A percentile compares a stretch with the other conserved stretches of the same genome.
Conservation (phyloP, 176 grass and related monocot species). For the Pontederia crassipes region DNA sequence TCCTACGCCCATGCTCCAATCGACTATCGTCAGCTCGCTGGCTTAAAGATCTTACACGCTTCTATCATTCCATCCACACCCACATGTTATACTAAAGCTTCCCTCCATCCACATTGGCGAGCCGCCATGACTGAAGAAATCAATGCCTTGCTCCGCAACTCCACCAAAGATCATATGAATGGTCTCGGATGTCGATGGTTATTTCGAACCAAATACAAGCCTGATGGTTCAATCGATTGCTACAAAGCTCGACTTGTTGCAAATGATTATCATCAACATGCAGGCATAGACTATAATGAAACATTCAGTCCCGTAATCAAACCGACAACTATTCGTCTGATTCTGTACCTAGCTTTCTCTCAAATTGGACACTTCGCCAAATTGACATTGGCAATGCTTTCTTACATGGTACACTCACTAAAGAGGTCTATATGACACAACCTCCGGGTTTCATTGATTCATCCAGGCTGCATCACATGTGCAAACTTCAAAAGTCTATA, state of each 20-base stretch:
- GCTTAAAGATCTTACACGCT: not conserved
- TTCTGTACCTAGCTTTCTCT: not conserved
- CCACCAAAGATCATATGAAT: no score
- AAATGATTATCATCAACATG: not conserved
- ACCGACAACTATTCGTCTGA: not conserved
- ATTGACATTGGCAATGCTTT: constrained; percentile 8
- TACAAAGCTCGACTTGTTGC: no score
- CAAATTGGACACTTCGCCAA: not conserved
- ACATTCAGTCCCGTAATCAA: not conserved
- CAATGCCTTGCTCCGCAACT: not conserved
- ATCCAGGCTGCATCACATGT: not conserved
- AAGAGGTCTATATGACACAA: not conserved
- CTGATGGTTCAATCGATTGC: no score
- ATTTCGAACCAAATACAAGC: no score
- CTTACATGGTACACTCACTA: not conserved
- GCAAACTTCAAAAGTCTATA: not conserved
- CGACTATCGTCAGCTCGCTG: no score
- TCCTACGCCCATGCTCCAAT: no score
- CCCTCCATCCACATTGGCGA: not conserved
- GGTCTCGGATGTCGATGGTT: no score
- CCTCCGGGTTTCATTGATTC: not conserved
- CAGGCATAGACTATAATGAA: not conserved
- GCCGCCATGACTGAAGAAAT: not conserved
- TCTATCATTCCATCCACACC: no score
- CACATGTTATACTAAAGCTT: no score